phyloP scores from a whole-genome alignment of 148 eudicot genomes.

The Talinum fruticosum region DNA sequence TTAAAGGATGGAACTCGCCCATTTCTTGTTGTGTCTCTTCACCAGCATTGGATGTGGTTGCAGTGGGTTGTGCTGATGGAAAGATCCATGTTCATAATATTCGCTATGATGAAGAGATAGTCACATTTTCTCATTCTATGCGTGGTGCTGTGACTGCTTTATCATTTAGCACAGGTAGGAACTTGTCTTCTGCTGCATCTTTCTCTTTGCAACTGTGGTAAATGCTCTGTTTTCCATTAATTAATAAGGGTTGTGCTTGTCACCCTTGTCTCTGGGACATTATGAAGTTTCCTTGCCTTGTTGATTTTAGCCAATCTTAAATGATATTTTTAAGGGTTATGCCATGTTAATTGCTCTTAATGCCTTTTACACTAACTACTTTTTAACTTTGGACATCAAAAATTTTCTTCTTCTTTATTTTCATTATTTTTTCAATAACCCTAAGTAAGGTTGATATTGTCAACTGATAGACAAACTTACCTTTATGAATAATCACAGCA shows the following conservation, averaged over 20 bases:
- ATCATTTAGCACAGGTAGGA: conserved; percentile 86
- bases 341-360: not conserved
- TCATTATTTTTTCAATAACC: no score
- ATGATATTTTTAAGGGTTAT: not conserved
- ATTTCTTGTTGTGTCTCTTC: conserved; percentile 80
- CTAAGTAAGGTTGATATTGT: not conserved
- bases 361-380: not conserved
- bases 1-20: conserved; percentile 81
- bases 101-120: conserved; percentile 82
- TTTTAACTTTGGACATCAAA: not conserved
- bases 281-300: not conserved
- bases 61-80: conserved; percentile 96
- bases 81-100: conserved; percentile 92
- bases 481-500: not conserved
- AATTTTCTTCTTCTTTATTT: no score
- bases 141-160: conserved; percentile 93
- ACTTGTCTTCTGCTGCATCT: not conserved
- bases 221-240: not conserved
- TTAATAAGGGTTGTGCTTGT: not conserved
- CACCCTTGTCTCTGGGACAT: not conserved
- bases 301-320: not conserved
- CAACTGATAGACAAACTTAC: not conserved
- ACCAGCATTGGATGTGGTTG: conserved; percentile 99
- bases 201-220: not conserved
- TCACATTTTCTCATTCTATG: conserved; percentile 69